Evolutionary conservation across 2,329 filamentous ascomycete species (phyloP), one percentile per base, ranked within the genome.

Genomic region (Leptographium procerum): DNA sequence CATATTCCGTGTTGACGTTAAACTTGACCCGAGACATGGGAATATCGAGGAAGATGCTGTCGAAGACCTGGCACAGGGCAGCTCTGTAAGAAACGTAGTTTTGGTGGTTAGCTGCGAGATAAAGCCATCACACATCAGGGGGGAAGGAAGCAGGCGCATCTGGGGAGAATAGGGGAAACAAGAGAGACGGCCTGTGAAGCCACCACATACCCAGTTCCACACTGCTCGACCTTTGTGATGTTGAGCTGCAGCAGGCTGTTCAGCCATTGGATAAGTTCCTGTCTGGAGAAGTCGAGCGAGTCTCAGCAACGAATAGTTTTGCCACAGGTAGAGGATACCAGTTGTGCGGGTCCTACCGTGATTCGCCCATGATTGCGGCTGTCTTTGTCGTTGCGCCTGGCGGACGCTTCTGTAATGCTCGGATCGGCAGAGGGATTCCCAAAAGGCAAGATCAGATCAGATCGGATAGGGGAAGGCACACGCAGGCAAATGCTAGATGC

Each of bases 201-300:
- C 22, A 50, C 22, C 16, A 31, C 77, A 68, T 85, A 97, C 92
- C 92, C 94, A 69, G 92, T 97, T 72, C 94, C 94, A 73, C 92
- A 97, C 81, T 99, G 55, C 47, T 99, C 94, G 72, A 99, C 90
- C 77, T 96, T 97, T 68, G 88, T 97, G 68, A 99, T 85, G 78
- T 97, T 99, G 69, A 99, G 87, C 78, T 96, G 91, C 56, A 99
- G 85, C 63, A 99, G 88, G 81, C 89, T 92, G 81, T 99, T 99
- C 65, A 97, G 80, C 94, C 94, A 99, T 76, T 86, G 83, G 67
- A 99, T 81, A 67, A 99, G 84, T 78, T 99, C 94, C 77, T 99
- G 94, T 80, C 94, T 97, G 68, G 60, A 63, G 34, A n/a, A n/a
- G 57, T 19, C n/a, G 31, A 7, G 16, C n/a, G n/a, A n/a, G 40